Evolutionary conservation across 257 asterid species (phyloP), one percentile per base, ranked within the genome.

Genomic region (Solanum appendiculatum): DNA sequence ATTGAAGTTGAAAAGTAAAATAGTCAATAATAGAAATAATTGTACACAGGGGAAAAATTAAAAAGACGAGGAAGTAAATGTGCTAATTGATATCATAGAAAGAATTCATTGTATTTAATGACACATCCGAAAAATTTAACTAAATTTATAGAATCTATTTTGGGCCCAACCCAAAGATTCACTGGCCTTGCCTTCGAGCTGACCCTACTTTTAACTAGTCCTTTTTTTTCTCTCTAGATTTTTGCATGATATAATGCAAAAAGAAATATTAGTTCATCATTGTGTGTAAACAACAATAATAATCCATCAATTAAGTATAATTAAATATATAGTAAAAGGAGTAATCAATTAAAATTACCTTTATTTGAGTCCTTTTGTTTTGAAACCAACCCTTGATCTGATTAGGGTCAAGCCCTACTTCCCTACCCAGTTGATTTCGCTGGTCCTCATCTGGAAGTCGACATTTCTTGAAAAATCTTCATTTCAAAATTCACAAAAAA

Each of bases 361-460:
- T 93, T n/a, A 87, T 89, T 85, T 93, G 98, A 63, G 94, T 90
- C 84, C 97, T 89, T 86, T 93, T 94, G 63, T 95, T 95, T 90
- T 95, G 98, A 91, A 95, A 95, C 98, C 96, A 95, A 86, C 87
- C 92, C 73, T 93, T 92, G 34, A 95, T 91, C 89, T 93, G 97
- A 68, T 86, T 87, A 48, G 92, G 92, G 66, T 95, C 97, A 44
- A 95, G 94, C 48, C 95, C 93, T 8, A 89, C 75, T 63, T 93
- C 92, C 64, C 84, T 81, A 90, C 95, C 90, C 54, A 94, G 40
- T 54, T 92, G 93, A 51, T 81, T 90, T 86, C 94, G 90, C 69
- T 93, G 95, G 88, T 90, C 90, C 83, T 91, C 93, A 78, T 93
- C 93, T 7, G 97, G 98, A 82, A 89, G 90, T 23, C 91, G 95